Evolutionary conservation across 192 early-diverging fungal genomes (phyloP).

Genomic region (Oehlia diaphana): DNA sequence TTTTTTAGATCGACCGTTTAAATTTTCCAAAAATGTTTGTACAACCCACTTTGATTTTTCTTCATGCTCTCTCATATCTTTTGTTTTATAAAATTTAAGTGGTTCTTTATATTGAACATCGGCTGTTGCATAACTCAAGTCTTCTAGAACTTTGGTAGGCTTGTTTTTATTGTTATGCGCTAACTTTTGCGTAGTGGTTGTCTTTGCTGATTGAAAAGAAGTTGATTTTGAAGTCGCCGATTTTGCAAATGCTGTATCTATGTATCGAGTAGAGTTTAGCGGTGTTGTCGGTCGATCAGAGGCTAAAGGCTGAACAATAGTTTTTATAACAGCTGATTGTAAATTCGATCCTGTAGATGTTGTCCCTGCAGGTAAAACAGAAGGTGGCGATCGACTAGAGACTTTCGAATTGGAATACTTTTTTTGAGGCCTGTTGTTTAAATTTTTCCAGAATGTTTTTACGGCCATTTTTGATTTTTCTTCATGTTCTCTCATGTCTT

Average conservation of each 20-base stretch:
- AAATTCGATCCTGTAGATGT: neutral
- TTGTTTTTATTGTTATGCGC: neutral
- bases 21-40: neutral
- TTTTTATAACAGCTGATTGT: neutral
- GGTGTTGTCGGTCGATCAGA: too few relatives aligned
- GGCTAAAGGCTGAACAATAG: too few relatives aligned
- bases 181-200: neutral
- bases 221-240: neutral
- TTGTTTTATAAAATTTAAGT: neutral
- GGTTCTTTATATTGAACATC: neutral
- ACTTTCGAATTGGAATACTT: neutral
- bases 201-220: neutral
- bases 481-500: neutral
- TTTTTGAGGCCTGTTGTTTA: neutral
- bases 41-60: neutral
- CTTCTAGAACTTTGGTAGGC: neutral
- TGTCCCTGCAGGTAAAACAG: neutral
- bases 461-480: neutral
- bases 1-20: neutral
- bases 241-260: neutral
- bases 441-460: neutral
- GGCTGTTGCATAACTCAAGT: neutral
- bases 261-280: too few relatives aligned
- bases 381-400: neutral
- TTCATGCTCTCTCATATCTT: neutral